Conservation (phyloP, 768 basidiomycete species). For the Leucocoprinus leucothites region DNA sequence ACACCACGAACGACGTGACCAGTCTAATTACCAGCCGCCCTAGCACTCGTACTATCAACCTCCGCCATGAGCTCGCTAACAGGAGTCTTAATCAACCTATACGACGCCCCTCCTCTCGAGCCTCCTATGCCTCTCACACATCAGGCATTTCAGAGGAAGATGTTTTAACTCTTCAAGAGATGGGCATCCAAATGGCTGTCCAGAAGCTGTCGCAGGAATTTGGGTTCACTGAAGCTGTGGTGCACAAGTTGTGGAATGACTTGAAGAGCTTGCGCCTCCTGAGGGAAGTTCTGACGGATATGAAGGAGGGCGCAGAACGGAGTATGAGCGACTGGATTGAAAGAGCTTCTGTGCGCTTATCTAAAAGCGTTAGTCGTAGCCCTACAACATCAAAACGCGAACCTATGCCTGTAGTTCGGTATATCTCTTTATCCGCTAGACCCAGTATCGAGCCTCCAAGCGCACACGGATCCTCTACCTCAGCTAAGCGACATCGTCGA, state of each 20-base stretch:
- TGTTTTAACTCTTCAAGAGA: slow-evolving; percentile 2
- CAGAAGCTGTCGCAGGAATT: slow-evolving; percentile 42
- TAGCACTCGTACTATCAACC: background rate
- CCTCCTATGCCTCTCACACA: background rate
- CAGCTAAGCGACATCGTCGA: background rate
- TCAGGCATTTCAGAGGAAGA: slow-evolving; percentile 7
- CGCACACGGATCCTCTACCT: background rate
- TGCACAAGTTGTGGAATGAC: slow-evolving; percentile 32
- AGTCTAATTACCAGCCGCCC: background rate
- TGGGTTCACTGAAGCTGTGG: slow-evolving; percentile 38
- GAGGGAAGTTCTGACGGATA: slow-evolving; percentile 33
- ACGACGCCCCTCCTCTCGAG: slow-evolving; percentile 1
- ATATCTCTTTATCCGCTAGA: no score
- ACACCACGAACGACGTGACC: background rate
- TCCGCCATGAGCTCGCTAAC: slow-evolving; percentile 8
- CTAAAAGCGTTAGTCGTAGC: background rate
- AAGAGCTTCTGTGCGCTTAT: background rate
- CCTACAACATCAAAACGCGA: no score
- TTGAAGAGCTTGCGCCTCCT: slow-evolving; percentile 33
- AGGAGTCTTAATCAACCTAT: slow-evolving; percentile 4
- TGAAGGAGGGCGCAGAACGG: slow-evolving; percentile 34
- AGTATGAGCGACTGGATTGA: slow-evolving; percentile 6
- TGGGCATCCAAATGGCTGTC: slow-evolving; percentile 26
- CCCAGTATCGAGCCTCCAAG: no score
- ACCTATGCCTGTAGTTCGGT: no score